A percentile compares a stretch with the other conserved stretches of the same genome.
phyloP scores from a whole-genome alignment of 2,329 filamentous ascomycete species.

The Madurella mycetomatis region DNA sequence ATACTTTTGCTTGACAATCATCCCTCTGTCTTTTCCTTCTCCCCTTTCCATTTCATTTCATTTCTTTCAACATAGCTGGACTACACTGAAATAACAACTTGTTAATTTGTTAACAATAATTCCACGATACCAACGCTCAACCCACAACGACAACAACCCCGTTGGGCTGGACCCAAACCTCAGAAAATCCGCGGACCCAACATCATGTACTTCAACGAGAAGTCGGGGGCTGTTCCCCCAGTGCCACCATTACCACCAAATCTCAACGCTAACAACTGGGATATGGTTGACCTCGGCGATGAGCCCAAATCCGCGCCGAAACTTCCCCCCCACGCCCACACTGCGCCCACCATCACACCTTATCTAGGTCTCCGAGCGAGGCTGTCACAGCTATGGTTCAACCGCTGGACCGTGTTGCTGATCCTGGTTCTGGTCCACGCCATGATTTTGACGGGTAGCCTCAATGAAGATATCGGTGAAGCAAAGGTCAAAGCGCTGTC shows the following conservation, averaged over 20 bases:
- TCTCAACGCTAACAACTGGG: conserved; percentile 29
- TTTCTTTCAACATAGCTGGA: conserved; percentile 19
- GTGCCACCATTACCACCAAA: conserved; percentile 33
- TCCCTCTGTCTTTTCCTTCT: conserved; percentile 11
- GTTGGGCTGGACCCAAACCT: not conserved
- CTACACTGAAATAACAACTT: conserved; percentile 15
- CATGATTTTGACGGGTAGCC: conserved; percentile 67
- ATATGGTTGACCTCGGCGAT: conserved; percentile 36
- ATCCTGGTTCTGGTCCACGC: conserved; percentile 79
- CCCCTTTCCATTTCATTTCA: conserved; percentile 11
- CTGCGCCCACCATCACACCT: conserved; percentile 71
- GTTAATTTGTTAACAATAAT: conserved; percentile 11
- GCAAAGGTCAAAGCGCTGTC: conserved; percentile 79
- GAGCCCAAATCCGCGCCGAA: conserved; percentile 29
- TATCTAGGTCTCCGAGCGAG: conserved; percentile 87
- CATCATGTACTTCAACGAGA: conserved; percentile 28
- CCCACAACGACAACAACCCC: not conserved
- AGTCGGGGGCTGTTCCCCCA: conserved; percentile 24
- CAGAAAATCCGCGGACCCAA: not conserved
- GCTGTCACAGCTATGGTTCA: conserved; percentile 95
- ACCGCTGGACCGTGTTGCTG: conserved; percentile 90
- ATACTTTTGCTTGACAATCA: conserved; percentile 7
- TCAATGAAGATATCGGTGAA: conserved; percentile 68
- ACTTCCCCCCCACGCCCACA: conserved; percentile 38
- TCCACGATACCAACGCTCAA: conserved; percentile 4